phyloP scores from a whole-genome alignment of 2,329 filamentous ascomycete species.

The Aspergillus neoniger region DNA sequence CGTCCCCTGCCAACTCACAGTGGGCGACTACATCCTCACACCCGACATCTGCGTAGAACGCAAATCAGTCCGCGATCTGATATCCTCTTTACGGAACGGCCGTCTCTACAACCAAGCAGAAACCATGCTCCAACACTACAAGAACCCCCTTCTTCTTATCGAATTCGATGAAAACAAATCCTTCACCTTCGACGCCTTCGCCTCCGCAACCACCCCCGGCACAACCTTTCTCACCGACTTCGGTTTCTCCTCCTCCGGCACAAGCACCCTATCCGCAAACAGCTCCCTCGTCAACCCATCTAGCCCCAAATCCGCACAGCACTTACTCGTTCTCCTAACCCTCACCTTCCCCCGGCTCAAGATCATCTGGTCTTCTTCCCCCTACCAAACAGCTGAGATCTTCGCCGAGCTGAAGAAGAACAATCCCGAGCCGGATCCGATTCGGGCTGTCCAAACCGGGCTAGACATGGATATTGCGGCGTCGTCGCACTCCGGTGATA shows the following conservation, averaged over 20 bases:
- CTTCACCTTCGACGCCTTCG: constrained; percentile 80
- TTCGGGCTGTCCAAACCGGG: constrained; percentile 80
- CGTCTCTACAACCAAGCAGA: constrained; percentile 90
- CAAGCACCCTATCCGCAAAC: constrained; percentile 59
- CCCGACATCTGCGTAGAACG: constrained; percentile 91
- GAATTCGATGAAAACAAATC: constrained; percentile 98
- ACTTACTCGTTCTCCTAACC: constrained; percentile 87
- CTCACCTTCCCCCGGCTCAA: constrained; percentile 86
- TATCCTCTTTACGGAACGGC: constrained; percentile 88
- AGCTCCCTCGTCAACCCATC: constrained; percentile 64
- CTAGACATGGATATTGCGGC: constrained; percentile 59
- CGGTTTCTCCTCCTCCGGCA: constrained; percentile 46
- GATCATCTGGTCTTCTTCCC: constrained; percentile 90
- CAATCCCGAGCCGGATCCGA: constrained; percentile 85
- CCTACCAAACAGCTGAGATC: constrained; percentile 96
- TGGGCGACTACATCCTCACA: constrained; percentile 93
- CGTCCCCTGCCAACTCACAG: constrained; percentile 92
- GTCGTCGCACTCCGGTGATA: constrained; percentile 44
- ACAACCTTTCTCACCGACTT: constrained; percentile 55
- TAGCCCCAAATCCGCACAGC: constrained; percentile 75
- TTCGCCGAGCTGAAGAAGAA: constrained; percentile 91
- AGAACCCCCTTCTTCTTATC: constrained; percentile 84
- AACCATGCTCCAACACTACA: constrained; percentile 93
- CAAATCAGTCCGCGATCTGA: constrained; percentile 88
- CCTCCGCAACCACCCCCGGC: constrained; percentile 43